These are phyloP conservation scores for Sugiyamaella xylanicola DNA, from an alignment of 1,139 yeast genomes.

Conservation along the genomic window DNA sequence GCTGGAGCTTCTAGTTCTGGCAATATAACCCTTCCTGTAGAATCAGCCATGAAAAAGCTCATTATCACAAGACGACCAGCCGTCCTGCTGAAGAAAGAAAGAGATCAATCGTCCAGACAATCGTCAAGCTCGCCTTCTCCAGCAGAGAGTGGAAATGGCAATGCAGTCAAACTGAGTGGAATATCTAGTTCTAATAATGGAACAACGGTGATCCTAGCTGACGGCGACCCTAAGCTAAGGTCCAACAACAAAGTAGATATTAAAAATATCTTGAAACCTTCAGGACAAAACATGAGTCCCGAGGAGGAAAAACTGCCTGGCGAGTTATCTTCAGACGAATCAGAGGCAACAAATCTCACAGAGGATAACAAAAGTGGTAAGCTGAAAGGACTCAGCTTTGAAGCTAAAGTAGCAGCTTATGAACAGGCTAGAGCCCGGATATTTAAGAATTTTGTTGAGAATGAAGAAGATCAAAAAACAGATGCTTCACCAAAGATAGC, in stretches of 20 bases:
- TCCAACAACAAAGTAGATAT: neutral
- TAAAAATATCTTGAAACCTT: neutral
- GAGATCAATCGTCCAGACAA: conserved; percentile 3
- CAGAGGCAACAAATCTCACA: neutral
- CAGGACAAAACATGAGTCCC: neutral
- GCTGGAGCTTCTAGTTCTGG: neutral
- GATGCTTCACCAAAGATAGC: neutral
- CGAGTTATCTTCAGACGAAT: neutral
- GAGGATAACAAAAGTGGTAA: conserved; percentile 3
- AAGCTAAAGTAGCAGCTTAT: conserved; percentile 47
- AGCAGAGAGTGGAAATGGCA: neutral
- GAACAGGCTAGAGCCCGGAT: conserved; percentile 51
- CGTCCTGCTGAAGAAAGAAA: conserved; percentile 9
- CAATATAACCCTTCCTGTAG: conserved; percentile 7
- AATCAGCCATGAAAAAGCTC: conserved; percentile 9
- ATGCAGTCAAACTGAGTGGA: no score
- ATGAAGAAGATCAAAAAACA: conserved; percentile 34
- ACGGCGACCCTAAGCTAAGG: neutral
- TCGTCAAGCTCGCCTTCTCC: conserved; percentile 7
- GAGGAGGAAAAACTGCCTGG: neutral
- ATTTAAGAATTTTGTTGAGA: conserved; percentile 42
- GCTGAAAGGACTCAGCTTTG: conserved; percentile 46
- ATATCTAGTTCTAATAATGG: no score
- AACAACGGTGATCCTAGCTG: neutral
- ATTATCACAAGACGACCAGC: conserved; percentile 14